Evolutionary conservation across 1,284 basidiomycete species (phyloP), one percentile per base, ranked within the genome.

Genomic region (Rhodotorula sp.): DNA sequence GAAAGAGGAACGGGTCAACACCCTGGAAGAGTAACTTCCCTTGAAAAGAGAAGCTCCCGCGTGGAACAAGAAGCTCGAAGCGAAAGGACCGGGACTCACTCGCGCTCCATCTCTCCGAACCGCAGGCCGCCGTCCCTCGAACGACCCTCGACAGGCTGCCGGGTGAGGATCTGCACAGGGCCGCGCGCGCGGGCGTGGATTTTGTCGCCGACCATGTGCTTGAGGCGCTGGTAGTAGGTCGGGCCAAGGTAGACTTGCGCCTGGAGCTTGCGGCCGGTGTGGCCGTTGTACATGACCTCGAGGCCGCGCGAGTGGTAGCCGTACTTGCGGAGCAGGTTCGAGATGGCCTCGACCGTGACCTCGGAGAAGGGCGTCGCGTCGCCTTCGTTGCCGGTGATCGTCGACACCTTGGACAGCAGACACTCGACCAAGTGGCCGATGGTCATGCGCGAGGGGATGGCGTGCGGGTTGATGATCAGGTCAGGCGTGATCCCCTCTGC

Each of bases 151-250:
- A 99, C 96, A 9, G 95, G 96, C 80, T 99, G 96, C 60, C 96
- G 85, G 28, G 95, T 99, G 77, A 99, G 82, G 78, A 99, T 99
- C 81, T 99, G 96, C 15, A 99, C 91, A 8, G 96, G 96, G 24
- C 96, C 96, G 80, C 96, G 84, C 22, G 96, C 96, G 75, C 95
- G 88, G 34, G 94, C 95, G 82, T 99, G 95, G 72, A 99, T 99
- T 84, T 99, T 99, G 83, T 99, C 95, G 80, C 97, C 94, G 62
- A 99, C 95, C 95, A 99, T 99, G 83, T 99, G 95, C 84, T 99
- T 99, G 76, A 99, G 85, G 62, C 95, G 90, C 81, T 99, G 95
- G 81, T 99, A 99, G 82, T 99, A 99, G 2, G 96, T 99, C 18
- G 95, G 95, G 7, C 96, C 96, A 72, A 99, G 88, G 82, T 98